Evolutionary conservation across 768 basidiomycete species (phyloP).

Genomic region (Rhodotorula babjevae): DNA sequence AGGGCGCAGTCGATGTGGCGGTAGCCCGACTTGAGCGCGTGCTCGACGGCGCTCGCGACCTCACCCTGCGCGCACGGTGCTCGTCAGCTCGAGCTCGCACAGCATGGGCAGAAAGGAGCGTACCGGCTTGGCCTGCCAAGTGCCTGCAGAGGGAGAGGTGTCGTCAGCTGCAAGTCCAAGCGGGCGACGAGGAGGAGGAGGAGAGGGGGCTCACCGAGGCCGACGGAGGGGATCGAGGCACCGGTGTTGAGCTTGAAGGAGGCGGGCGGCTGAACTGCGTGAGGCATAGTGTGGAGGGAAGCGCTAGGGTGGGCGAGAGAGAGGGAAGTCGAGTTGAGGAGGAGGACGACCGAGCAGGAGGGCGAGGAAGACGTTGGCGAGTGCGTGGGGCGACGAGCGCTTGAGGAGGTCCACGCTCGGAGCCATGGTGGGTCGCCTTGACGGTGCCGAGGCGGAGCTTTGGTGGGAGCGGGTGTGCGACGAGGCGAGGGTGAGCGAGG

Average conservation of each 20-base stretch:
- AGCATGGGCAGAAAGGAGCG: too few relatives aligned
- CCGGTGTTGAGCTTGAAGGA: constrained; percentile 11
- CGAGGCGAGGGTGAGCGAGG: too few relatives aligned
- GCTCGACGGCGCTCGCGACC: constrained; percentile 73
- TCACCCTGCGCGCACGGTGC: constrained; percentile 38
- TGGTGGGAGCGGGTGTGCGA: too few relatives aligned
- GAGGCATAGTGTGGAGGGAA: neutral
- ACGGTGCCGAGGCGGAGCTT: too few relatives aligned
- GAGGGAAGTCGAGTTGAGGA: too few relatives aligned
- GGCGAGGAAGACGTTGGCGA: too few relatives aligned
- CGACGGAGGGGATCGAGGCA: constrained; percentile 4
- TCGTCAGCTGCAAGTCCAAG: rapidly evolving
- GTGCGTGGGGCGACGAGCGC: too few relatives aligned
- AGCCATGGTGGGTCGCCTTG: too few relatives aligned
- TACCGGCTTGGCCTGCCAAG: constrained; percentile 29
- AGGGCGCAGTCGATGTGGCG: constrained; percentile 47
- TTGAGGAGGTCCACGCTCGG: too few relatives aligned
- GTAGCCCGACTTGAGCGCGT: constrained; percentile 67
- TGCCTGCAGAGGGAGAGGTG: constrained; percentile 7
- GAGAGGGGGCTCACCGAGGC: neutral
- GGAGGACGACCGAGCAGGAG: too few relatives aligned
- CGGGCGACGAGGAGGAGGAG: neutral
- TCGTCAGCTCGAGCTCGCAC: too few relatives aligned
- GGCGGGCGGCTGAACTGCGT: neutral
- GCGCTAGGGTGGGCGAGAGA: neutral